Percentiles rank a stretch among this genome's conserved stretches.
Evolutionary conservation across 2,329 filamentous ascomycete species (phyloP).

Genomic region (Aspergillus sojae): DNA sequence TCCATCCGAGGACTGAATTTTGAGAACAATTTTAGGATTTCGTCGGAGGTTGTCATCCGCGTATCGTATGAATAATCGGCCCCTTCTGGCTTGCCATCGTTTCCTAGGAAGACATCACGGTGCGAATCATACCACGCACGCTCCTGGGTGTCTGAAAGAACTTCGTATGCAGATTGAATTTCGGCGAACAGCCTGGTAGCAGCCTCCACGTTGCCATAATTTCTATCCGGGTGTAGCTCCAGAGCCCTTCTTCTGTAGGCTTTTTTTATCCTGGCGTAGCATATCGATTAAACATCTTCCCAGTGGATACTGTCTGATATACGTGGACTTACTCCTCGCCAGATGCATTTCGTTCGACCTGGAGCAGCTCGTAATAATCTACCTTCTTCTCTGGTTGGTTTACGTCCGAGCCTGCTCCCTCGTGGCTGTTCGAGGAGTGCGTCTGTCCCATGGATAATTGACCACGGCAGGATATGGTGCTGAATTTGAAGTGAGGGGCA

Average conservation of each 20-base stretch:
- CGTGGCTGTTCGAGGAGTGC: slow-evolving; percentile 41
- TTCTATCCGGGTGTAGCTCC: slow-evolving; percentile 92
- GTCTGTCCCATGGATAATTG: slow-evolving; percentile 44
- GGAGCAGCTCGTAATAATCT: slow-evolving; percentile 75
- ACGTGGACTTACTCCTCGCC: slow-evolving; percentile 71
- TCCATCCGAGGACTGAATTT: slow-evolving; percentile 77
- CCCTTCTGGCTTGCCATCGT: slow-evolving; percentile 51
- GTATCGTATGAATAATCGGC: slow-evolving; percentile 68
- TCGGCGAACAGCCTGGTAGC: slow-evolving; percentile 88
- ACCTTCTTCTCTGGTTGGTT: slow-evolving; percentile 32
- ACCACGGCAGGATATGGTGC: background rate
- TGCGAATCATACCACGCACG: slow-evolving; percentile 98
- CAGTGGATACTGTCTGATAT: background rate
- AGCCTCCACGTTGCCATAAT: slow-evolving; percentile 80
- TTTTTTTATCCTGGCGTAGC: slow-evolving; percentile 73
- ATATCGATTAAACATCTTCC: slow-evolving; percentile 1
- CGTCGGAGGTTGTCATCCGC: slow-evolving; percentile 75
- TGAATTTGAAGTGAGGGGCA: background rate
- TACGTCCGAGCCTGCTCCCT: slow-evolving; percentile 22
- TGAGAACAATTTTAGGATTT: slow-evolving; percentile 76
- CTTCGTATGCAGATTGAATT: slow-evolving; percentile 88
- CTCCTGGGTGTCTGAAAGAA: slow-evolving; percentile 95
- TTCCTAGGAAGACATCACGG: slow-evolving; percentile 77
- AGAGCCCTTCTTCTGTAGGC: slow-evolving; percentile 89
- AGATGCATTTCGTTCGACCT: slow-evolving; percentile 69